Conservation (phyloP, 305 asterid genomes). For the Plantago rigida region DNA sequence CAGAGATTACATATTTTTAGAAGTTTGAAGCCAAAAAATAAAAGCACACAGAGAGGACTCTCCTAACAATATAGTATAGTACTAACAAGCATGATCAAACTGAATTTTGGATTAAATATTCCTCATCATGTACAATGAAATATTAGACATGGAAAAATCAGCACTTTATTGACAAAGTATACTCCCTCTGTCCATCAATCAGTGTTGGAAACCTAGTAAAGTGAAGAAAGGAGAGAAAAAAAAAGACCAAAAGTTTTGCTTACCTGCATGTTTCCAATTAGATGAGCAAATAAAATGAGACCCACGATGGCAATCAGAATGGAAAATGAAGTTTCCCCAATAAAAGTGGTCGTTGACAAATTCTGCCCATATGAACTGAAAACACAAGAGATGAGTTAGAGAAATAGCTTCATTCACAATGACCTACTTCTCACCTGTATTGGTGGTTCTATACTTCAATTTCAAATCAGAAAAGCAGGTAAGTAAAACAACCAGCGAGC, state of each 20-base stretch:
- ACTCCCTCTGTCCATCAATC: no score
- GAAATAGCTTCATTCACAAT: constrained; percentile 5
- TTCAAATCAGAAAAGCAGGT: no score
- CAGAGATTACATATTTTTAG: not conserved
- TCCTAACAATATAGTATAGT: no score
- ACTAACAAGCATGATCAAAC: no score
- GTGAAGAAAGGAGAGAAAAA: constrained; percentile 13
- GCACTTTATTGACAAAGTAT: no score
- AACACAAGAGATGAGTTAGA: constrained; percentile 20
- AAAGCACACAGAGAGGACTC: not conserved
- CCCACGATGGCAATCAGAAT: constrained; percentile 84
- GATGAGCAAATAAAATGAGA: constrained; percentile 79
- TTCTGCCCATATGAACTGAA: constrained; percentile 87
- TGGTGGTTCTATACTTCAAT: not conserved
- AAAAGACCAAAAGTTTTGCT: constrained; percentile 1
- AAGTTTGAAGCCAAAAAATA: not conserved
- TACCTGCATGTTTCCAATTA: constrained; percentile 97
- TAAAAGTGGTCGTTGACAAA: constrained; percentile 74
- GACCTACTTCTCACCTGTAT: not conserved
- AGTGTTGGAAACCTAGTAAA: not conserved
- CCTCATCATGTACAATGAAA: no score
- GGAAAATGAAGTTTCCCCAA: constrained; percentile 76
- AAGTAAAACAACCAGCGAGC: no score
- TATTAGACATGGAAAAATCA: no score
- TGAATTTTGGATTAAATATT: no score